phyloP scores from a whole-genome alignment of 2,329 filamentous ascomycete genomes.

The Zasmidium angulare region DNA sequence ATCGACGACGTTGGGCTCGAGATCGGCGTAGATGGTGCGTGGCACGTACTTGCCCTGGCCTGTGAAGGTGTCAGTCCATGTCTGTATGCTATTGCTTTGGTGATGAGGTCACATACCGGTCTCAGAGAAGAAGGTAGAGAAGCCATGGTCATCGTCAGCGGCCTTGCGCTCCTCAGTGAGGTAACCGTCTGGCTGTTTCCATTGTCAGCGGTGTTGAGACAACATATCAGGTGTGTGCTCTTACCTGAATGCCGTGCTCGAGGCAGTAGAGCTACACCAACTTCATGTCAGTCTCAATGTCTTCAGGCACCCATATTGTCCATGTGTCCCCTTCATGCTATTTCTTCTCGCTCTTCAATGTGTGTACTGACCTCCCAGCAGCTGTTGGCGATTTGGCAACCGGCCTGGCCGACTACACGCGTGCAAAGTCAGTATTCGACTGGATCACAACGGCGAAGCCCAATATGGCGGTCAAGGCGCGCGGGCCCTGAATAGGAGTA shows the following conservation, averaged over 20 bases:
- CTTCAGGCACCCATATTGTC: slow-evolving; percentile 32
- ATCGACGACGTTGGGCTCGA: slow-evolving; percentile 99
- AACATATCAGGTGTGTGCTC: slow-evolving; percentile 36
- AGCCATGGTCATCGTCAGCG: slow-evolving; percentile 89
- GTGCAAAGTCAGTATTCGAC: slow-evolving; percentile 52
- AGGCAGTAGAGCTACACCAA: slow-evolving; percentile 89
- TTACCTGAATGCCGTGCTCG: slow-evolving; percentile 98
- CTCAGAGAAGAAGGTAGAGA: slow-evolving; percentile 99
- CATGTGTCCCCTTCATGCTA: slow-evolving; percentile 19
- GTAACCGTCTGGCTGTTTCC: slow-evolving; percentile 88
- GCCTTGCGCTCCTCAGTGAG: slow-evolving; percentile 97
- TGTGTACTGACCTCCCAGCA: slow-evolving; percentile 93
- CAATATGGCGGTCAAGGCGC: slow-evolving; percentile 45
- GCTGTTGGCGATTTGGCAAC: slow-evolving; percentile 99
- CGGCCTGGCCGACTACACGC: slow-evolving; percentile 92
- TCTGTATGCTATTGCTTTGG: neutral
- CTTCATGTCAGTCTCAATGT: slow-evolving; percentile 31
- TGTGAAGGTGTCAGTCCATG: slow-evolving; percentile 43
- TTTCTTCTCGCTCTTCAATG: slow-evolving; percentile 18
- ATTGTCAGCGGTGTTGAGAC: slow-evolving; percentile 21
- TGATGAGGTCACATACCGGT: slow-evolving; percentile 90
- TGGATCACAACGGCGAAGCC: slow-evolving; percentile 12
- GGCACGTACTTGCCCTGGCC: slow-evolving; percentile 99
- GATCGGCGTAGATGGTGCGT: slow-evolving; percentile 98
- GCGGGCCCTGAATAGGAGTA: slow-evolving; percentile 28